Conservation (phyloP, 768 basidiomycete species). For the Boletus speciosus region DNA sequence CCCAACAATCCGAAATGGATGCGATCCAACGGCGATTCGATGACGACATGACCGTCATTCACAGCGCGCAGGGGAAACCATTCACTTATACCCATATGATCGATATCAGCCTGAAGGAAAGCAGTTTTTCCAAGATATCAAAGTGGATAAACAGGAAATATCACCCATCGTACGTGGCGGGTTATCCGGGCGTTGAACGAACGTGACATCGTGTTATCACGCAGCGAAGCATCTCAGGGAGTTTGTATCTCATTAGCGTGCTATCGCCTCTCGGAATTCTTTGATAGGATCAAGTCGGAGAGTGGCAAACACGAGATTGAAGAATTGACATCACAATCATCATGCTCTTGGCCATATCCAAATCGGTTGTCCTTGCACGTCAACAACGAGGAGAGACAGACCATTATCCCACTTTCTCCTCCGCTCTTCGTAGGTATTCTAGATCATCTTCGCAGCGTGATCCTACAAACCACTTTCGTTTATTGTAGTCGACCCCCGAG, state of each 20-base stretch:
- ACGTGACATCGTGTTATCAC: neutral
- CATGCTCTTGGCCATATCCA: conserved; percentile 44
- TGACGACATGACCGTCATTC: conserved; percentile 19
- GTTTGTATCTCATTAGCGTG: conserved; percentile 47
- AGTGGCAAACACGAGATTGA: conserved; percentile 13
- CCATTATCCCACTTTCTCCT: conserved; percentile 23
- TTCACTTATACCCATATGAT: conserved; percentile 19
- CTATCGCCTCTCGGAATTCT: conserved; percentile 34
- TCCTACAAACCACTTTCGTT: neutral
- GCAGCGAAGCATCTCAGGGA: conserved; percentile 34
- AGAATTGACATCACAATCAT: conserved; percentile 23
- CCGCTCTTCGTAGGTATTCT: conserved; percentile 36
- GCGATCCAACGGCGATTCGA: conserved; percentile 8
- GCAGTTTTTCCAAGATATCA: conserved; percentile 25
- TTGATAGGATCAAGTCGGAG: conserved; percentile 12
- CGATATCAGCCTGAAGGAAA: conserved; percentile 30
- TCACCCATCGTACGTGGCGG: conserved; percentile 29
- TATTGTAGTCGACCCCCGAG: conserved; percentile 42
- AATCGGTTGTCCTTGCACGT: conserved; percentile 20
- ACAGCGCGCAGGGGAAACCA: conserved; percentile 16
- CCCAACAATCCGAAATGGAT: neutral
- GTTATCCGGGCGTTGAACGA: neutral
- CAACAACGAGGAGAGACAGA: conserved; percentile 4
- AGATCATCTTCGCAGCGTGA: neutral
- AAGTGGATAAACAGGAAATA: conserved; percentile 37